A percentile compares a stretch with the other conserved stretches of the same genome.
These are phyloP conservation scores for Tremellales sp. DNA, from an alignment of 1,284 basidiomycete genomes.

Conservation along the genomic window DNA sequence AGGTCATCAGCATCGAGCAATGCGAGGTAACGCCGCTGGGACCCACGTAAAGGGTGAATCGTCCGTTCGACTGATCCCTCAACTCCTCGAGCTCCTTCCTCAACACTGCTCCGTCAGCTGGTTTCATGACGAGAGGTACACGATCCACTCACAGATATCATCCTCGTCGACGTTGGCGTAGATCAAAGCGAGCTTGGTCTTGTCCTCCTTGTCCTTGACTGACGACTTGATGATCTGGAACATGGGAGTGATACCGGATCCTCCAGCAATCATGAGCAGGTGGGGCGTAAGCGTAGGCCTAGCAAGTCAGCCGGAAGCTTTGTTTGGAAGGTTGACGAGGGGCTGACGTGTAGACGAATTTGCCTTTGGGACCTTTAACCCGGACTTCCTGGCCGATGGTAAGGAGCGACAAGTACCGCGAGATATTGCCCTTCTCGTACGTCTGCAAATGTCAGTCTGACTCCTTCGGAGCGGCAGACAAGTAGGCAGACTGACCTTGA, in stretches of 20 bases:
- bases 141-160: conserved; percentile 59
- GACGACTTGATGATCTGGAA: conserved; percentile 86
- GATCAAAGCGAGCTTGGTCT: conserved; percentile 76
- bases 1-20: too few species aligned
- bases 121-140: neutral
- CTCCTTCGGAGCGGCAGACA: neutral
- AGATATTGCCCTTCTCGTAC: conserved; percentile 96
- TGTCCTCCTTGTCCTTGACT: conserved; percentile 78
- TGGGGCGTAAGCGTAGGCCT: conserved; percentile 62
- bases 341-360: conserved; percentile 66
- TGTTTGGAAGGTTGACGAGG: neutral
- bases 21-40: too few species aligned
- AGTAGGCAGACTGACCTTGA: conserved; percentile 76
- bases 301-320: conserved; percentile 13
- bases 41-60: conserved; percentile 67
- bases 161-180: conserved; percentile 92
- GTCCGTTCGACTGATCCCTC: conserved; percentile 53
- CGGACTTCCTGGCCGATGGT: conserved; percentile 80
- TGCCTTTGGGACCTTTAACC: conserved; percentile 93
- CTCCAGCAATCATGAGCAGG: conserved; percentile 93
- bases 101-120: conserved; percentile 55
- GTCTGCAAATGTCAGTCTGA: conserved; percentile 55
- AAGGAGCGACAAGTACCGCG: conserved; percentile 71
- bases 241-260: conserved; percentile 94
- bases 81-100: conserved; percentile 74